Percentiles rank a stretch among this genome's conserved stretches.
Evolutionary conservation across 2,329 filamentous ascomycete species (phyloP).

Genomic region (Colletotrichum coccodes): DNA sequence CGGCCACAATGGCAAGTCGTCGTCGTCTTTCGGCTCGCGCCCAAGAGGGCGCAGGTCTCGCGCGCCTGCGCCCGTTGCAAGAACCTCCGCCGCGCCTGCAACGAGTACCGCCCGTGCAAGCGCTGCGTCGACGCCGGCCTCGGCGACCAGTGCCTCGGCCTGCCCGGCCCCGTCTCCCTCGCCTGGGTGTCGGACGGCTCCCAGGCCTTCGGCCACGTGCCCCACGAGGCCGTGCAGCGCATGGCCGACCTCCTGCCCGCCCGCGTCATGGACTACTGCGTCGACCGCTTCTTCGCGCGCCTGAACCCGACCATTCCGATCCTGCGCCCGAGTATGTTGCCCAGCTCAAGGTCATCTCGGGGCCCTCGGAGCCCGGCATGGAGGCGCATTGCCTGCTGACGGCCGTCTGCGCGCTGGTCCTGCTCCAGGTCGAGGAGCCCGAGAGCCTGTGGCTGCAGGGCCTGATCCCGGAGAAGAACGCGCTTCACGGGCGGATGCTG

Average conservation of each 20-base stretch:
- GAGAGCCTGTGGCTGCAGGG: slow-evolving; percentile 43
- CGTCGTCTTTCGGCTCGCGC: slow-evolving; percentile 6
- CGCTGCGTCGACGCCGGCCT: slow-evolving; percentile 54
- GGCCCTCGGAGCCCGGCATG: slow-evolving; percentile 38
- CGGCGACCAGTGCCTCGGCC: slow-evolving; percentile 47
- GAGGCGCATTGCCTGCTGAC: slow-evolving; percentile 50
- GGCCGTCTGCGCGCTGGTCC: slow-evolving; percentile 52
- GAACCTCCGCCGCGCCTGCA: slow-evolving; percentile 54
- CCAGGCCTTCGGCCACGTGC: slow-evolving; percentile 37
- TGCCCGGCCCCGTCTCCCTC: slow-evolving; percentile 30
- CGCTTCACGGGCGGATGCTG: slow-evolving; percentile 48
- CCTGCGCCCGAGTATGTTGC: slow-evolving; percentile 47
- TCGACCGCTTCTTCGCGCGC: slow-evolving; percentile 50
- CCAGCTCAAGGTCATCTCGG: slow-evolving; percentile 39
- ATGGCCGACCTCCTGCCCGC: slow-evolving; percentile 46
- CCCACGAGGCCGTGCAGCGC: slow-evolving; percentile 39
- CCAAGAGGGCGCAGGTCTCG: slow-evolving; percentile 48
- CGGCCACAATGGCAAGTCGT: slow-evolving; percentile 6
- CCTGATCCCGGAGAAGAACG: slow-evolving; percentile 47
- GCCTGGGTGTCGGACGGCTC: slow-evolving; percentile 35
- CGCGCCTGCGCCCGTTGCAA: slow-evolving; percentile 55
- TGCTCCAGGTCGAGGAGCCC: slow-evolving; percentile 53
- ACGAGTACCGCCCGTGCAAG: slow-evolving; percentile 54
- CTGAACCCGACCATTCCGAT: slow-evolving; percentile 56
- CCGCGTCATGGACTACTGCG: slow-evolving; percentile 49